Base-by-base conservation (phyloP, 805 yeast genomes). In the Candida loeiensis region DNA sequence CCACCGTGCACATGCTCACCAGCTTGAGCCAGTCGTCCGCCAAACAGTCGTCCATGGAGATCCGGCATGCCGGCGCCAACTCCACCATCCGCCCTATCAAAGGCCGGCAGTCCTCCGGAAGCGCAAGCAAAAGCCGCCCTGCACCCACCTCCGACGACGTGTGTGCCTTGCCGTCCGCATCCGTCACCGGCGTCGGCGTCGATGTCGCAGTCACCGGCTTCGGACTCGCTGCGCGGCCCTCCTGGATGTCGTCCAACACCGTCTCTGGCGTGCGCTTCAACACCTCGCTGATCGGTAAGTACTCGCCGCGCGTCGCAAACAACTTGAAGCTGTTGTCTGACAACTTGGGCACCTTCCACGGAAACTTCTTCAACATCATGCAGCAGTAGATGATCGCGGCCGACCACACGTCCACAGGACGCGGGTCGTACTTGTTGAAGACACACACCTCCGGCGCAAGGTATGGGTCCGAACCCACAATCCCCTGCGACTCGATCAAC, bases 391-490 rank as follows among this genome's bases (percentile, higher is more conserved):
- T 85, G 44, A 89, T 87, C 6, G 95, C 96, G 24, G 80, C 80
- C 5, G 95, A 85, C 97, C 97, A 89, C 34, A 89, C 78, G 65
- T 89, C 97, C 5, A 89, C 95, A 1, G 96, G 95, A 48, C 95
- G 74, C 12, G 96, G 96, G 58, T 86, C 95, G 55, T 89, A 89
- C 46, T 82, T 82, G 49, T 79, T 71, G 58, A 85, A 83, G 7
- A 87, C 85, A 46, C 90, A 77, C 6, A 86, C 95, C 59, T 89
- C 97, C 1, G 97, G 97, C 1, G 96, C 95, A 59, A 89, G 66
- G 60, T 85, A 84, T 21, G 97, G 90, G 64, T 87, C 95, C 11
- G 90, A 81, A 1, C 95, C 95, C 32, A 86, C 95, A 40, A 86
- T 82, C 4, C 95, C 95, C 36, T 80, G 80, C 2, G 95, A 80